Base-by-base conservation (phyloP, 202 grass and related monocot genomes). In the Setaria viridis region DNA sequence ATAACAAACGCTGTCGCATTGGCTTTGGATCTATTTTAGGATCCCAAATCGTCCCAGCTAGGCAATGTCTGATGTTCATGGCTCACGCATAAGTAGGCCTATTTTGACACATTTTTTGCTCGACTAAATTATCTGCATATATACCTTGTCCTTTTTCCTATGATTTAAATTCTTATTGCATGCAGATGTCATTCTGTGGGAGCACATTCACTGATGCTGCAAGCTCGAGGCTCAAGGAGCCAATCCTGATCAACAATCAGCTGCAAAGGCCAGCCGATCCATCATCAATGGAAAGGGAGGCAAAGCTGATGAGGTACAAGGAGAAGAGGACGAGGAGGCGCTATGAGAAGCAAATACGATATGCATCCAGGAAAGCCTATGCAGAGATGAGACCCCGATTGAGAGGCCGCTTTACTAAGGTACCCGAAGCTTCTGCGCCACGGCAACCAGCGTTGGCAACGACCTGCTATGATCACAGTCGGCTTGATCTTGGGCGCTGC, bases 311-410 rank as follows among this genome's bases (percentile, higher is more conserved):
- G 92, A 87, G 92, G 71, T 97, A 97, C 89, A 91, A 80, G 69
- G 95, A 97, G 72, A 97, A 97, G 82, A 82, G 87, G 89, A 94
- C 85, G 79, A 93, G 76, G 70, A 74, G 92, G 60, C 59, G 87
- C 53, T 94, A 93, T 7, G 92, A 88, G 67, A 97, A 97, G 68
- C 90, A 94, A 74, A 87, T 94, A n/a, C 72, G 92, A 30, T 94
- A 95, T 7, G 89, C 74, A 7, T 91, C 93, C 6, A 80, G 95
- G 35, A 98, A 95, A 80, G 87, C 93, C 17, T 92, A 95, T 21
- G 95, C 95, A 2, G 80, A 98, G 64, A 78, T 84, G 80, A 91
- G 89, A 62, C 95, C 93, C 5, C 85, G 95, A 57, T 74, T 95
- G 39, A 98, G 79, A 30, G 93, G 95, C 1, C 87, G 93, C 29